Base-by-base conservation (phyloP, 169 alveolate species). In the Cryptosporidium viatorum region DNA sequence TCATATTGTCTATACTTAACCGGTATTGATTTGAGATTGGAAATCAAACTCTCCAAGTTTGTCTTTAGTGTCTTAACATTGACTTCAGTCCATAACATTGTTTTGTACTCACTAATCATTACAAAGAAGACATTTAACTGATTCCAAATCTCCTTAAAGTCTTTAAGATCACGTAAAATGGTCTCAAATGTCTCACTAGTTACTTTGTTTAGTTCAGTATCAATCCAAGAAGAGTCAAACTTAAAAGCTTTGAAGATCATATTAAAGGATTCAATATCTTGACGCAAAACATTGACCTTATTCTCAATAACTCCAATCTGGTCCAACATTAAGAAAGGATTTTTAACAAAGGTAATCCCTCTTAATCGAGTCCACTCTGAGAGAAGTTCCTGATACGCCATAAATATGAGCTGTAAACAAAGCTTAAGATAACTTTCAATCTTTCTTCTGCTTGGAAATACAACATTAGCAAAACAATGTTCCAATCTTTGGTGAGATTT, bases 131-230 rank as follows among this genome's bases (percentile, higher is more conserved):
- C 85, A 68, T 94, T 94, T 65, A 97, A 92, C 71, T 94, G 97
- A 48, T 85, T 86, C 99, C 99, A 97, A 14, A 97, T 97, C 31
- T 94, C 96, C 84, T 95, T 95, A 23, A 96, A 85, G 67, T 94
- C 96, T 73, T 87, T 65, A 48, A 97, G 92, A 84, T 96, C 98
- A 73, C 96, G 97, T 70, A 93, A 92, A 69, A 96, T 80, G 29
- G 94, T 93, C 62, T 95, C 96, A 50, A 97, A 94, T 71, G 96
- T 92, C 71, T 95, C 93, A 39, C 95, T 95, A 5, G 70, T 37
- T 52, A 59, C 59, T 29, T 51, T 73, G 23, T 73, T 73, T 9
- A 59, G 2, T 35, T 73, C 86, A 12, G 31, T 21, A 41, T 73
- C 86, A 37, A 73, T 59, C 86, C 86, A 73, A 33, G 55, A 52